A percentile compares a stretch with the other conserved stretches of the same genome.
These are phyloP conservation scores for Leccinum ochraceum DNA, from an alignment of 768 basidiomycete species.

Conservation along the genomic window DNA sequence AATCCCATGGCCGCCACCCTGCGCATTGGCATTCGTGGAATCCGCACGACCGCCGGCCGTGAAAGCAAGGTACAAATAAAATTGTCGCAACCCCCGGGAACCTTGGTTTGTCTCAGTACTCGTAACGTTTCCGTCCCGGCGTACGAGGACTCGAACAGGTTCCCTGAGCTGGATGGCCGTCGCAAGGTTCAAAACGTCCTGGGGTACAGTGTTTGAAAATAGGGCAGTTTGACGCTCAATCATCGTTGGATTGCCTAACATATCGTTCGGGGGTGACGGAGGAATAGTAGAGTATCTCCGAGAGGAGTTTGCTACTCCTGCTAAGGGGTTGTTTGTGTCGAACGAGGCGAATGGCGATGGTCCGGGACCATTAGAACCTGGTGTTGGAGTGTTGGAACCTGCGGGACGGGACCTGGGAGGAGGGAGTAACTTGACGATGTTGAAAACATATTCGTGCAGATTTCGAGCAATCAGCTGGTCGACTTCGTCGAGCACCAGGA, in stretches of 20 bases:
- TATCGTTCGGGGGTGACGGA: conserved; percentile 45
- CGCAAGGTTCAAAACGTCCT: conserved; percentile 96
- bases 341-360: conserved; percentile 48
- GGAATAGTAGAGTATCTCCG: conserved; percentile 63
- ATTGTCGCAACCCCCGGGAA: conserved; percentile 87
- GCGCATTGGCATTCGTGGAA: conserved; percentile 39
- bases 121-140: conserved; percentile 82
- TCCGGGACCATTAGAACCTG: conserved; percentile 33
- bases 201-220: conserved; percentile 98
- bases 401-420: conserved; percentile 70
- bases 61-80: conserved; percentile 94
- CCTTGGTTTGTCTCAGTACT: conserved; percentile 69
- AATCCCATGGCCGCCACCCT: conserved; percentile 74
- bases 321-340: conserved; percentile 41
- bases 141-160: conserved; percentile 96
- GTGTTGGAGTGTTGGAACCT: conserved; percentile 37
- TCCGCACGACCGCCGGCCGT: conserved; percentile 81
- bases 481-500: conserved; percentile 96
- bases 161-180: conserved; percentile 92
- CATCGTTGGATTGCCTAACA: conserved; percentile 30
- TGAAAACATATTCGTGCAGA: conserved; percentile 92
- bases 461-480: conserved; percentile 98
- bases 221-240: conserved; percentile 88
- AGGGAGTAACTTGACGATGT: conserved; percentile 91
- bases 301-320: conserved; percentile 39